Evolutionary conservation across 2,329 filamentous ascomycete species (phyloP).

Genomic region (Trichoderma endophyticum): DNA sequence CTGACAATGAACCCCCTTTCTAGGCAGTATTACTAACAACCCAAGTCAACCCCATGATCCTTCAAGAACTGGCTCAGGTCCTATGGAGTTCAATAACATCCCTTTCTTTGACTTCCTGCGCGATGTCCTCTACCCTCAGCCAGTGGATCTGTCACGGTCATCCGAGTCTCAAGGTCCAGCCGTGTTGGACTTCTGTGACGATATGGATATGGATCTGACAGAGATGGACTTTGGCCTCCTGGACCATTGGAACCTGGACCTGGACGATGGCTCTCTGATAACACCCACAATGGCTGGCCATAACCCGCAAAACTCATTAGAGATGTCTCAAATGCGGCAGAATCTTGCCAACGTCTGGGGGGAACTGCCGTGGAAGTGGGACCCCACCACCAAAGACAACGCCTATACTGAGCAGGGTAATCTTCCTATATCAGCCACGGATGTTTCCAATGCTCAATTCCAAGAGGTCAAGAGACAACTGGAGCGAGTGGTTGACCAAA

Average conservation of each 20-base stretch:
- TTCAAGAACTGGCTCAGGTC: not conserved
- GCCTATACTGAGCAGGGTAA: slow-evolving; percentile 45
- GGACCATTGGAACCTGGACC: slow-evolving; percentile 47
- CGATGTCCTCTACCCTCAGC: slow-evolving; percentile 49
- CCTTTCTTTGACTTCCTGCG: slow-evolving; percentile 51
- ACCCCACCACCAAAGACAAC: slow-evolving; percentile 43
- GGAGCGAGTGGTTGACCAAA: slow-evolving; percentile 42
- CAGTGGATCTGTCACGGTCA: slow-evolving; percentile 35
- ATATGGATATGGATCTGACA: slow-evolving; percentile 48
- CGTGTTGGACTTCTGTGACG: slow-evolving; percentile 50
- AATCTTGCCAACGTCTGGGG: slow-evolving; percentile 48
- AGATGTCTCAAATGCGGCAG: slow-evolving; percentile 46
- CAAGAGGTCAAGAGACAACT: slow-evolving; percentile 38
- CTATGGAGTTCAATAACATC: slow-evolving; percentile 33
- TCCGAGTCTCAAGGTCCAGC: slow-evolving; percentile 42
- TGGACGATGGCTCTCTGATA: slow-evolving; percentile 6
- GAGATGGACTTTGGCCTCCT: slow-evolving; percentile 52
- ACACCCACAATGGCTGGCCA: not conserved
- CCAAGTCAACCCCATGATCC: slow-evolving; percentile 12
- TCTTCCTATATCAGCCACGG: slow-evolving; percentile 41
- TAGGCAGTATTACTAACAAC: slow-evolving; percentile 18
- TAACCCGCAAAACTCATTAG: slow-evolving; percentile 38
- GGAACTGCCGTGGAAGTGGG: slow-evolving; percentile 51
- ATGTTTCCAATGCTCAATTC: slow-evolving; percentile 38
- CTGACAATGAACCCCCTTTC: not conserved